These are phyloP conservation scores for Babesia bovis DNA, from an alignment of 169 alveolate genomes.

Conservation along the genomic window DNA sequence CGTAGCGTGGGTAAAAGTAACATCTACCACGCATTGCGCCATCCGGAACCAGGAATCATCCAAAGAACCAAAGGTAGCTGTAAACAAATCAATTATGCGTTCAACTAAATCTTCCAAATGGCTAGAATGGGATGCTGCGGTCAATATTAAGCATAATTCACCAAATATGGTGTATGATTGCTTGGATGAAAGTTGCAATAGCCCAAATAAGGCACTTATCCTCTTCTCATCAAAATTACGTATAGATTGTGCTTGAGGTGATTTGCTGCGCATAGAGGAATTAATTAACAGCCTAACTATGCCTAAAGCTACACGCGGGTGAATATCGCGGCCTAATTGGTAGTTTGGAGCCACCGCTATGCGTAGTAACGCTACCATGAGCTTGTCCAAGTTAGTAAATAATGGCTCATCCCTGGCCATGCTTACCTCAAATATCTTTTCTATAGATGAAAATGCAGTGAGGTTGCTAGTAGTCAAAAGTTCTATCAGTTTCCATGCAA, in stretches of 20 bases:
- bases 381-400: conserved; percentile 16
- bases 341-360: conserved; percentile 48
- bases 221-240: conserved; percentile 37
- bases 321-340: conserved; percentile 24
- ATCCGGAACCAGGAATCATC: conserved; percentile 51
- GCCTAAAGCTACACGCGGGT: conserved; percentile 31
- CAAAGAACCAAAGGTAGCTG: conserved; percentile 47
- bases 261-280: conserved; percentile 26
- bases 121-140: conserved; percentile 8
- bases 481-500: conserved; percentile 31
- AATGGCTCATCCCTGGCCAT: conserved; percentile 33
- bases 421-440: conserved; percentile 63
- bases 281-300: conserved; percentile 35
- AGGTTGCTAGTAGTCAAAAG: conserved; percentile 33
- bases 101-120: conserved; percentile 25
- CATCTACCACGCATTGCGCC: conserved; percentile 62
- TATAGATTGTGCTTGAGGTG: conserved; percentile 9
- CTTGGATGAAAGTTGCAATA: conserved; percentile 22
- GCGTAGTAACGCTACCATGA: conserved; percentile 41
- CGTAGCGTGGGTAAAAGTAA: conserved; percentile 46
- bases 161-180: conserved; percentile 34
- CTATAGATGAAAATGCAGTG: conserved; percentile 53
- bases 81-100: conserved; percentile 23
- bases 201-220: conserved; percentile 16
- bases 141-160: conserved; percentile 52